These are phyloP conservation scores for Caloboletus firmus DNA, from an alignment of 1,284 basidiomycete species.

Conservation along the genomic window DNA sequence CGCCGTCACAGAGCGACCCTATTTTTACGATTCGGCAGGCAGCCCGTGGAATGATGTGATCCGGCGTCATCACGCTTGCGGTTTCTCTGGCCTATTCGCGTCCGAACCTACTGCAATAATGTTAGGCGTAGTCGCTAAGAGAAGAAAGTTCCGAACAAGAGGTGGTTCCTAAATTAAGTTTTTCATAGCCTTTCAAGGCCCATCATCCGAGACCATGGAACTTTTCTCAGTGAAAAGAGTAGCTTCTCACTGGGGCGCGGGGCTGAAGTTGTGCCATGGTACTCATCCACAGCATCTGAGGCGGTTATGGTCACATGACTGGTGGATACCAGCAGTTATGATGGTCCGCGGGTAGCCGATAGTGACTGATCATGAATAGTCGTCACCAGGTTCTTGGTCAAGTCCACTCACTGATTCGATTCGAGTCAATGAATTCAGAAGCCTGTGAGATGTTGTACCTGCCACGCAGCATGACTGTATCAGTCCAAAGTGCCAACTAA, in stretches of 20 bases:
- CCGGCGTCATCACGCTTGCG: background rate
- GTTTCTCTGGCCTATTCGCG: conserved; percentile 10
- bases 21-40: conserved; percentile 21
- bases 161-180: background rate
- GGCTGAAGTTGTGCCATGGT: background rate
- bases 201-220: background rate
- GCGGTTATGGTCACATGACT: too few species aligned
- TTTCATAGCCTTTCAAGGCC: background rate
- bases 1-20: background rate
- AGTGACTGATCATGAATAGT: too few species aligned
- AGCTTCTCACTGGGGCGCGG: background rate
- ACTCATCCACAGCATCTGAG: background rate
- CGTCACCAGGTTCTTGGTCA: too few species aligned
- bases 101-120: background rate
- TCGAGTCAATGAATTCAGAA: too few species aligned
- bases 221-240: background rate
- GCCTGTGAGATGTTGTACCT: background rate
- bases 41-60: background rate
- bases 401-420: too few species aligned
- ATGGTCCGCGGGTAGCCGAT: too few species aligned
- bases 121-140: conserved; percentile 1
- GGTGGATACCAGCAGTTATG: too few species aligned
- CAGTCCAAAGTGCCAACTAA: background rate
- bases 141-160: background rate
- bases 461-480: background rate